A percentile compares a stretch with the other conserved stretches of the same genome.
Conservation (phyloP, 331 rosid species). For the Telfairia occidentalis region DNA sequence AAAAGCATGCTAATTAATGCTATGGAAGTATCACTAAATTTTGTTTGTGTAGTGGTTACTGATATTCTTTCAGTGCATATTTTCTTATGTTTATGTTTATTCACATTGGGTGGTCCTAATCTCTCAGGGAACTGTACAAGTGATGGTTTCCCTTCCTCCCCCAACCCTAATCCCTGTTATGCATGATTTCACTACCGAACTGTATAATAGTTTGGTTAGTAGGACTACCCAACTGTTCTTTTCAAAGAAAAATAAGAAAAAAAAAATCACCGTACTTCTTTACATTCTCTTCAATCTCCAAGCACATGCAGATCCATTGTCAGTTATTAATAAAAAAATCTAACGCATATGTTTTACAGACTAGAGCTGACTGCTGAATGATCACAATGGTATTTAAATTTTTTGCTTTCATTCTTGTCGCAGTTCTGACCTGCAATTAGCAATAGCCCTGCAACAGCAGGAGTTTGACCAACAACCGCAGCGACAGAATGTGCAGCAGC, state of each 20-base stretch:
- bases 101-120: neutral
- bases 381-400: neutral
- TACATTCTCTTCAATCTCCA: neutral
- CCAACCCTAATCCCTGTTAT: neutral
- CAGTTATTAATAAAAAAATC: neutral
- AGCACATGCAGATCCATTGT: neutral
- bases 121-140: neutral
- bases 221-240: neutral
- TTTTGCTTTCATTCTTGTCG: constrained; percentile 15
- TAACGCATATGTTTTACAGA: neutral
- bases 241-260: neutral
- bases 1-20: neutral
- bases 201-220: neutral
- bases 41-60: neutral
- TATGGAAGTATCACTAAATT: neutral
- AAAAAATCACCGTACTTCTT: neutral
- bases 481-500: constrained; percentile 50
- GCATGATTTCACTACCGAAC: neutral
- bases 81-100: neutral
- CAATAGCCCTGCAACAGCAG: constrained; percentile 92
- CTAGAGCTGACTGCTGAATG: constrained; percentile 1
- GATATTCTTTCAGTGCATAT: neutral
- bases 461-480: constrained; percentile 83
- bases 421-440: constrained; percentile 93
- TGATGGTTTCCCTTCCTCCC: neutral